Conservation (phyloP, 768 basidiomycete species). For the Boletus speciosus region DNA sequence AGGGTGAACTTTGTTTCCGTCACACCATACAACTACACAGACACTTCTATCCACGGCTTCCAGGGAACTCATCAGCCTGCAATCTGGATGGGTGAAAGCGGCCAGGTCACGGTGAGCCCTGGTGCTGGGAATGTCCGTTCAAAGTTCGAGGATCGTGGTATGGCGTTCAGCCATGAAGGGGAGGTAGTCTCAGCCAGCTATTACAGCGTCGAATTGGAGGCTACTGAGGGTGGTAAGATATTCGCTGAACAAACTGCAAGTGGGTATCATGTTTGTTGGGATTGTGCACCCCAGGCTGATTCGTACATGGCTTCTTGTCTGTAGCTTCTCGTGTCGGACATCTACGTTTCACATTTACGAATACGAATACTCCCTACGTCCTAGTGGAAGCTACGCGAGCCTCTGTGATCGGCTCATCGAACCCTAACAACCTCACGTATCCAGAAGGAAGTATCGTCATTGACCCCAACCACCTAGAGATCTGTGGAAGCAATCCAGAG, state of each 20-base stretch:
- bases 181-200: conserved; percentile 54
- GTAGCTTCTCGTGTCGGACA: conserved; percentile 75
- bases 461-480: conserved; percentile 41
- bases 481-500: conserved; percentile 63
- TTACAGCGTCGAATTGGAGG: conserved; percentile 57
- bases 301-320: neutral
- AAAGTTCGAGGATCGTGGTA: conserved; percentile 57
- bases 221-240: conserved; percentile 48
- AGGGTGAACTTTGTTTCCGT: conserved; percentile 72
- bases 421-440: conserved; percentile 46
- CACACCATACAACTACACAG: conserved; percentile 67
- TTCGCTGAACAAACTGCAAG: conserved; percentile 60
- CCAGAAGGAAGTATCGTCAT: conserved; percentile 53
- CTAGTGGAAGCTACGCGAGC: conserved; percentile 66
- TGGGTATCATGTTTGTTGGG: conserved; percentile 30
- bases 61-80: conserved; percentile 81
- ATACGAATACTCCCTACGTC: conserved; percentile 49
- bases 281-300: neutral
- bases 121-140: conserved; percentile 49
- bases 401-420: conserved; percentile 53
- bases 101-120: conserved; percentile 56
- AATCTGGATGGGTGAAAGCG: conserved; percentile 87
- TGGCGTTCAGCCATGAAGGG: conserved; percentile 47
- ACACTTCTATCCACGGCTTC: conserved; percentile 63
- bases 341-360: conserved; percentile 62